Evolutionary conservation across 495 filamentous ascomycete species (phyloP), one percentile per base, ranked within the genome.

Genomic region (Xylaria acuta): DNA sequence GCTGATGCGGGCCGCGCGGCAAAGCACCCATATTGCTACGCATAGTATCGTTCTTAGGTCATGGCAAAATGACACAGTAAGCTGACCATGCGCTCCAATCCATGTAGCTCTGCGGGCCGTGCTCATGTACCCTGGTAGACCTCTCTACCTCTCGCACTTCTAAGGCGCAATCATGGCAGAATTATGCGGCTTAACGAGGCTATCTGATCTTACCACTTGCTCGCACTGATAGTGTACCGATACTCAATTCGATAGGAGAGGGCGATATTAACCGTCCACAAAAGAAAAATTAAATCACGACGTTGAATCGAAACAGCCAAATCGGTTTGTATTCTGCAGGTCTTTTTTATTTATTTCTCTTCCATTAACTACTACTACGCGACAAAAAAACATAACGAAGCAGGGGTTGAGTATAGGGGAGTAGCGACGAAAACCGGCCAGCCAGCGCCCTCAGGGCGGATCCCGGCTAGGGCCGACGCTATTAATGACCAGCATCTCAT

Each of bases 401-500:
- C 36, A 67, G 49, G 49, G 49, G 16, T 41, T 54, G 65, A 32
- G 47, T 51, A 16, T 67, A 3, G 32, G 47, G 47, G 22, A 11
- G 12, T 56, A 53, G 45, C 65, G 49, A 41, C 22, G 6, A 67
- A 56, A 51, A 30, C 18, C 49, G 7, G 36, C 36, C n/a, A 54
- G 14, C 47, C 49, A 12, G 65, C 16, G 65, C 65, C 65, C 14
- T n/a, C 36, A 67, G 49, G 65, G 65, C 65, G 22, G 22, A 56
- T 54, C 65, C 49, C 14, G 49, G 22, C 49, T 54, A 38, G 49
- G 36, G 22, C 49, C 25, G 65, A 67, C 36, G 49, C 45, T 64
- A 56, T 66, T 36, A 54, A 49, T 45, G 22, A 73, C 77, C 76
- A 76, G 77, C 77, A 75, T 76, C 74, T 77, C 76, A 79, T 76